Conservation (phyloP, 2,329 filamentous ascomycete species). For the Pseudogymnoascus sp. region DNA sequence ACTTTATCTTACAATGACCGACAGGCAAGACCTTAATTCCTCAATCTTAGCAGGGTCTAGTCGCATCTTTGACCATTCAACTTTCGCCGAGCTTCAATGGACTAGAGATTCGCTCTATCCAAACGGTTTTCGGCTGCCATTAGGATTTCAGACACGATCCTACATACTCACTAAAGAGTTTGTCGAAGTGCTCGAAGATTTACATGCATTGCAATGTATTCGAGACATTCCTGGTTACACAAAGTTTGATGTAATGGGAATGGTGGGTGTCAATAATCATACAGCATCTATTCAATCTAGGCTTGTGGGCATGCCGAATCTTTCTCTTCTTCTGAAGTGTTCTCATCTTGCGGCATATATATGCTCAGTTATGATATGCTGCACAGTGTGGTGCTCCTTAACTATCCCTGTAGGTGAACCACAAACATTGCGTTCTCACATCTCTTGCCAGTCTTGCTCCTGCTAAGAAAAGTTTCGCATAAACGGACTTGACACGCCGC, state of each 20-base stretch:
- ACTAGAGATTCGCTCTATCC: slow-evolving; percentile 27
- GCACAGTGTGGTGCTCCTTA: slow-evolving; percentile 32
- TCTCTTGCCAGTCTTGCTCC: background rate
- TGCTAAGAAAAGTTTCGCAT: background rate
- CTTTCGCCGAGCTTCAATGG: slow-evolving; percentile 36
- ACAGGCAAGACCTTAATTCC: slow-evolving; percentile 37
- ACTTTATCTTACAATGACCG: slow-evolving; percentile 7
- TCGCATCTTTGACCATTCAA: slow-evolving; percentile 34
- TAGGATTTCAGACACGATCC: slow-evolving; percentile 26
- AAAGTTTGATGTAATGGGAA: slow-evolving; percentile 18
- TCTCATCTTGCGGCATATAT: slow-evolving; percentile 35
- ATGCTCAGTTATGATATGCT: slow-evolving; percentile 34
- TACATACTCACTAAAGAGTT: slow-evolving; percentile 27
- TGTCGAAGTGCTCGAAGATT: slow-evolving; percentile 31
- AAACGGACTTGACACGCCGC: background rate
- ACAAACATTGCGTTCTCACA: background rate
- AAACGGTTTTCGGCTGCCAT: slow-evolving; percentile 26
- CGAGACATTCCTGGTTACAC: slow-evolving; percentile 24
- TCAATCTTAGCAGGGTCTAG: slow-evolving; percentile 32
- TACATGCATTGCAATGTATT: slow-evolving; percentile 33
- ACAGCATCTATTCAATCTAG: slow-evolving; percentile 36
- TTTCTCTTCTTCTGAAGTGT: slow-evolving; percentile 24
- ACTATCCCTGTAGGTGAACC: slow-evolving; percentile 32
- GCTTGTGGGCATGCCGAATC: slow-evolving; percentile 22
- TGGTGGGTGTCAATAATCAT: slow-evolving; percentile 33